Percentiles rank a stretch among this genome's conserved stretches.
These are phyloP conservation scores for Trichomonascus vanleenenianus DNA, from an alignment of 805 yeast species.

Conservation along the genomic window DNA sequence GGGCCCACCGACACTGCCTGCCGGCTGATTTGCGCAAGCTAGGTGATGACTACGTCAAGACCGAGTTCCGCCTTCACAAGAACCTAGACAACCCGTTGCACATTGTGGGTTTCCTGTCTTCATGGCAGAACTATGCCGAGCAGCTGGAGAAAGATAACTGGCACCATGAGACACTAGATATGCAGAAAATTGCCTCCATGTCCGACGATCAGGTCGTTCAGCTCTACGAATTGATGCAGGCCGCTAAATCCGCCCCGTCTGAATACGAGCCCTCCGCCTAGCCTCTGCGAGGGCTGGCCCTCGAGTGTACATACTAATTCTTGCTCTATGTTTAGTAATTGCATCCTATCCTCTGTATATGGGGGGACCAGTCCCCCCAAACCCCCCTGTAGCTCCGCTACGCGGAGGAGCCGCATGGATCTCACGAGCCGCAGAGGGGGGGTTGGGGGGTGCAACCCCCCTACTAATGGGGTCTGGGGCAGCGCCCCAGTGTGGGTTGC, in stretches of 20 bases:
- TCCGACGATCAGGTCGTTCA: conserved; percentile 87
- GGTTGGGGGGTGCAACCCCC: no score
- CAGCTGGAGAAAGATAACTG: conserved; percentile 43
- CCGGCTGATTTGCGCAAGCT: conserved; percentile 62
- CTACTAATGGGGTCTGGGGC: no score
- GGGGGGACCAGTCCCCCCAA: no score
- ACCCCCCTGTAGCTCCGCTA: no score
- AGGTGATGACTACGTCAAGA: conserved; percentile 85
- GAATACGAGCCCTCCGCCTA: conserved; percentile 25
- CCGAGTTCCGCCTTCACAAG: conserved; percentile 83
- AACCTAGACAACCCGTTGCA: conserved; percentile 81
- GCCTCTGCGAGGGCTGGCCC: no score
- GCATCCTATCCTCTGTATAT: no score
- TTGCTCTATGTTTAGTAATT: no score
- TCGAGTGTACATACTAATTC: no score
- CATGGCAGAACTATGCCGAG: conserved; percentile 66
- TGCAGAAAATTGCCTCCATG: conserved; percentile 68
- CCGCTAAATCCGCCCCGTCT: conserved; percentile 30
- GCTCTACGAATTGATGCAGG: conserved; percentile 39
- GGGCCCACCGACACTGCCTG: conserved; percentile 65
- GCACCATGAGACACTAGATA: conserved; percentile 55
- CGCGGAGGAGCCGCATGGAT: no score
- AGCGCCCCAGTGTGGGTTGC: no score
- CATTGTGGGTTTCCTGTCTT: conserved; percentile 84
- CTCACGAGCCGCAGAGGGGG: no score